Base-by-base conservation (phyloP, 176 grass and related monocot species). In the Neostapfia colusana region DNA sequence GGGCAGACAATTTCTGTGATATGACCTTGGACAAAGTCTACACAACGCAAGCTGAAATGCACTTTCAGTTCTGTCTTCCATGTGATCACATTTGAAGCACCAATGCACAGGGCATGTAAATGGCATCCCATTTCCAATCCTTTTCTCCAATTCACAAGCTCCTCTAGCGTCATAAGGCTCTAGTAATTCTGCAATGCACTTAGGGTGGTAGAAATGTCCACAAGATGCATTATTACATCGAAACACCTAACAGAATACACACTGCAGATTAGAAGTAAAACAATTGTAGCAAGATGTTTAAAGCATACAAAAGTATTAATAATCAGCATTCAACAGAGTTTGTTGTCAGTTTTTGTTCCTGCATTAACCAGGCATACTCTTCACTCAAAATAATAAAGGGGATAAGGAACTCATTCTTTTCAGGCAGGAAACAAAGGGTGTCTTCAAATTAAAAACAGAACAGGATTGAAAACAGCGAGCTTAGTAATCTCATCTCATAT, bases 141-240 rank as follows among this genome's bases (percentile, higher is more conserved):
- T 85, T 76, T 66, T 83, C 48, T 68, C 77, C 72, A 78, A 80
- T 59, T 85, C 74, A 56, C 57, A 77, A 61, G 72, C 69, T 83
- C 71, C 74, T 83, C 48, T 51, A 8, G 45, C 4, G 13, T 16
- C 45, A 48, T 80, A 53, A 21, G 89, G 89, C 43, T 59, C 74
- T 26, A 89, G 78, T 72, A 89, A 75, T 84, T 87, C 41, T 18
- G 89, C 78, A 70, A 92, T 78, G 41, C 92, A 96, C 21, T 79
- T 87, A 28, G 92, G 84, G 64, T 96, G 92, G 89, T 92, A 96
- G 54, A 96, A 96, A 48, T 92, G 85, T 10, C 92, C 92, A 73
- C 92, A 96, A 64, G 86, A 87, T 69, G 78, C 81, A 76, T 84
- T 89, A 43, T 86, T 86, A 51, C 92, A 96, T 69, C 72, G 79